A percentile compares a stretch with the other conserved stretches of the same genome.
Evolutionary conservation across 2,329 filamentous ascomycete genomes (phyloP).

Genomic region (Drechslerella coelobrocha): DNA sequence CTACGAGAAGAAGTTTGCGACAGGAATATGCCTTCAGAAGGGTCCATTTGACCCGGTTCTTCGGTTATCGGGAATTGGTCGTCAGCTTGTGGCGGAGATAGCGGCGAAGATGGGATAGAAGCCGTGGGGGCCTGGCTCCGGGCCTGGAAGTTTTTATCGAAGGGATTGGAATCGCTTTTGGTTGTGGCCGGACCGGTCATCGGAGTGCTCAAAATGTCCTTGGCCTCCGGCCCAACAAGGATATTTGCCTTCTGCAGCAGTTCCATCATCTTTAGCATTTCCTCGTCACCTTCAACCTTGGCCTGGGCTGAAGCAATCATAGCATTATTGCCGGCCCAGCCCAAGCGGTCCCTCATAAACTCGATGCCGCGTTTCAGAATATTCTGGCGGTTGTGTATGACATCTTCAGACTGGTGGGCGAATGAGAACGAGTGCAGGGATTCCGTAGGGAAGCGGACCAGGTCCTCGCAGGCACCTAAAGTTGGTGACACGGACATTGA

Average conservation of each 20-base stretch:
- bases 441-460: conserved; percentile 87
- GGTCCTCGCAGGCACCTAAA: conserved; percentile 79
- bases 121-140: conserved; percentile 59
- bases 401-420: conserved; percentile 90
- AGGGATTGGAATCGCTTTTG: conserved; percentile 76
- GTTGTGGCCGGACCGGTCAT: conserved; percentile 74
- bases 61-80: conserved; percentile 48
- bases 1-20: conserved; percentile 65
- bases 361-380: conserved; percentile 92
- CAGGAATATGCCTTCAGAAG: conserved; percentile 52
- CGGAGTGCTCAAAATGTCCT: conserved; percentile 55
- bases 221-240: conserved; percentile 62
- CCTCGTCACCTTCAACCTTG: conserved; percentile 78
- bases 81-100: conserved; percentile 32
- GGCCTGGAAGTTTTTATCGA: conserved; percentile 77
- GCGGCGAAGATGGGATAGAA: conserved; percentile 51
- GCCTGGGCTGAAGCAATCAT: conserved; percentile 84
- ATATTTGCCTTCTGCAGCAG: conserved; percentile 81
- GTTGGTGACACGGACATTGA: conserved; percentile 68
- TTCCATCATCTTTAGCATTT: conserved; percentile 90
- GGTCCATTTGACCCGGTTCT: conserved; percentile 43
- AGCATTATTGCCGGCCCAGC: conserved; percentile 77
- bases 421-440: conserved; percentile 98
- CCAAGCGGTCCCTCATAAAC: conserved; percentile 92
- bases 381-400: conserved; percentile 88